Evolutionary conservation across 805 yeast species (phyloP), one percentile per base, ranked within the genome.

Genomic region (Pichia pseudocactophila): DNA sequence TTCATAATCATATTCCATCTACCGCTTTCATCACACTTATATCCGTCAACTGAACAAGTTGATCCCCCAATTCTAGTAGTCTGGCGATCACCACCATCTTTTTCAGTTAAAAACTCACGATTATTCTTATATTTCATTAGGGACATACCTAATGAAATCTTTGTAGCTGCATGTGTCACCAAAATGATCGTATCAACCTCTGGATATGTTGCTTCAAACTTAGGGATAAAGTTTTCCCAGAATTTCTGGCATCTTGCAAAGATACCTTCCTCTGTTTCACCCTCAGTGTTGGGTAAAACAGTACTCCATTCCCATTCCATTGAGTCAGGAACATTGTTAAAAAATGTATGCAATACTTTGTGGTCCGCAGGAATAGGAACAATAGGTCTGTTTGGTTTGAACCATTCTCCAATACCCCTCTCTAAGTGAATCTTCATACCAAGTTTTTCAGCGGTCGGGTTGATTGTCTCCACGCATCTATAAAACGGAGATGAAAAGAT

Each of bases 121-220:
- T 75, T 75, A 33, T 67, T 65, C 0, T 56, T 40, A 42, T 71
- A 73, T 0, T 78, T 78, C 53, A 82, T 55, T 13, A 90, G 65
- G 1, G 83, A 72, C 76, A 86, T 76, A 4, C 96, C 96, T 15
- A 90, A 64, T 0, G 94, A 89, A 46, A 88, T 86, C 59, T 87
- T 86, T 5, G 94, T 74, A 3, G 97, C 97, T 1, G 97, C 98
- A 63, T 92, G 97, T 4, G 95, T 79, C 22, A 86, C 79, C n/a
- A 90, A 64, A 18, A 92, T 53, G 7, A 92, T 66, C 0, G 78
- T 68, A 30, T 78, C 76, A 27, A 77, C 65, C 2, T 76, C 64
- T 0, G 95, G 94, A 52, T 64, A 72, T 45, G 70, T 64, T 7
- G 54, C 45, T 48, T 80, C 82, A 41, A 85, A 68, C 39, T 64